Evolutionary conservation across 495 filamentous ascomycete genomes (phyloP), one percentile per base, ranked within the genome.

Genomic region (Penicillium robsamsonii): DNA sequence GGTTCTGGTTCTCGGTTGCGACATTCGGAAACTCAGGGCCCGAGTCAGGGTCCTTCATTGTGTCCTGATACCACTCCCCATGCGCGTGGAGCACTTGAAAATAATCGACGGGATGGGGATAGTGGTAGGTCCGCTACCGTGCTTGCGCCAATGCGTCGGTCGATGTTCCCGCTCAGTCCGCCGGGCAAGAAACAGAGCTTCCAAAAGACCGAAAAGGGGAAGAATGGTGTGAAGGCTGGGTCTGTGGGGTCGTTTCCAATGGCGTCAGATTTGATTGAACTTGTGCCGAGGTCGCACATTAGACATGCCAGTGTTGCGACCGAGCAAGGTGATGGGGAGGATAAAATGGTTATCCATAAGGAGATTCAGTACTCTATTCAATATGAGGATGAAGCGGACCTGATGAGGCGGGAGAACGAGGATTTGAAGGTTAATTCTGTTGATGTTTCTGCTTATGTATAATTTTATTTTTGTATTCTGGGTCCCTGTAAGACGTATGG

Each of bases 331-430:
- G 53, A 50, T 7, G 69, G 66, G 48, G 58, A 61, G 29, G 60
- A 66, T 29, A 66, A 63, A 58, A 78, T 79, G 77, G 72, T 79
- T 46, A 79, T 79, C 56, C 66, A 67, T 45, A 77, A 78, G 54
- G 76, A 80, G 55, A 67, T 76, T 10, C 65, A 69, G 51, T 78
- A 76, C 58, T 67, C 63, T 18, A 66, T 77, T 35, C 65, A 72
- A 53, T 66, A 59, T 58, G 63, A 66, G 35, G 52, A 65, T 55
- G 62, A 62, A 42, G 59, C 48, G 35, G 56, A 45, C 24, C 27
- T 37, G 11, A 29, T 44, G n/a, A 31, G 49, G 11, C 43, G 25
- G 17, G 57, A 42, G 10, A 27, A 51, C 13, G 57, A 42, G 10
- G 35, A 51, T 17, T 50, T 41, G 20, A 55, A 50, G 29, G 50